Conservation (phyloP, 352 stramenopile genomes). For the Phytophthora melonis region DNA sequence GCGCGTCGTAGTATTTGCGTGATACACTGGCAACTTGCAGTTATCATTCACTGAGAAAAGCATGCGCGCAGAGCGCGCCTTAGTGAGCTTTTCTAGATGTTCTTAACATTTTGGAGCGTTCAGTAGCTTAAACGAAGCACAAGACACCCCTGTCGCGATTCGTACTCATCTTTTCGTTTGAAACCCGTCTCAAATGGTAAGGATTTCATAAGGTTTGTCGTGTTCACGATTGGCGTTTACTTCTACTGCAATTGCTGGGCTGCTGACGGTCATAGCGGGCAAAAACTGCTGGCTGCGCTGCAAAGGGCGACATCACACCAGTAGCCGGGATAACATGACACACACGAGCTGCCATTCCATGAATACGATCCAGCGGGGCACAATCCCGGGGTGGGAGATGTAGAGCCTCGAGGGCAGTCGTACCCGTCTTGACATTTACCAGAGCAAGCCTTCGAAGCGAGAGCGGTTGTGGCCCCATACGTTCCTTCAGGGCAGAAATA, state of each 20-base stretch:
- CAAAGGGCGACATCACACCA: slow-evolving; percentile 67
- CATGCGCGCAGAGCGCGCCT: too few relatives aligned
- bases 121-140: too few relatives aligned
- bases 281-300: slow-evolving; percentile 53
- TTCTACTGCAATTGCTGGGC: too few relatives aligned
- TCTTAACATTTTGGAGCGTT: too few relatives aligned
- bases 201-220: not conserved
- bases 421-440: slow-evolving; percentile 67
- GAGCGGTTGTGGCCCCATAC: slow-evolving; percentile 55
- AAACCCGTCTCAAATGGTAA: too few relatives aligned
- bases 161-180: too few relatives aligned
- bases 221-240: slow-evolving; percentile 49
- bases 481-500: slow-evolving; percentile 65
- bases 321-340: slow-evolving; percentile 63
- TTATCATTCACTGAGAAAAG: too few relatives aligned
- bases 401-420: slow-evolving; percentile 58
- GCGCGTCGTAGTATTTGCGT: too few relatives aligned
- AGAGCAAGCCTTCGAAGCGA: slow-evolving; percentile 54
- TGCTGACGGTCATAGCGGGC: slow-evolving; percentile 58
- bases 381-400: slow-evolving; percentile 47
- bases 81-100: too few relatives aligned
- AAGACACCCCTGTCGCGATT: too few relatives aligned
- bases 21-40: too few relatives aligned
- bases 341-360: slow-evolving; percentile 60
- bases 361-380: slow-evolving; percentile 72